phyloP scores from a whole-genome alignment of 2,329 filamentous ascomycete genomes.

The Lecanicillium sp. region DNA sequence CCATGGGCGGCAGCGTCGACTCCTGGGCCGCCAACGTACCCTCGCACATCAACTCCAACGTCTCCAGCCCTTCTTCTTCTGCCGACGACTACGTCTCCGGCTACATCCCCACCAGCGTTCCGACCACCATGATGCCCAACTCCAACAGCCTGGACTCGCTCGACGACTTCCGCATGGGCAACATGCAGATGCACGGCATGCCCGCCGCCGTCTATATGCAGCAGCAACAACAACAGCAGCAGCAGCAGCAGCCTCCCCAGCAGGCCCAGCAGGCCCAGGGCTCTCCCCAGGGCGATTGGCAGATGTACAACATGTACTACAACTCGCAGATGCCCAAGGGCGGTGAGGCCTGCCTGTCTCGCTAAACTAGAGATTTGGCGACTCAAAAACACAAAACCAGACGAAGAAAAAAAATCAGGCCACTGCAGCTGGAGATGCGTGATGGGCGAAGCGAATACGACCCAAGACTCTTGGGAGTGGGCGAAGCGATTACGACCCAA shows the following conservation, averaged over 20 bases:
- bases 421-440: background rate
- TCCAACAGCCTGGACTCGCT: constrained; percentile 25
- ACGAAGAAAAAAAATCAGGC: background rate
- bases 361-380: background rate
- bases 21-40: constrained; percentile 40
- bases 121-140: constrained; percentile 36
- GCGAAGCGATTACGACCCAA: no score
- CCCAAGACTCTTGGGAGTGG: no score
- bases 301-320: constrained; percentile 31
- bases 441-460: no score
- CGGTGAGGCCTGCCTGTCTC: constrained; percentile 7
- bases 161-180: constrained; percentile 26
- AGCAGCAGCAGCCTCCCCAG: constrained; percentile 14
- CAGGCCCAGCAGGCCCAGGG: no score
- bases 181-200: constrained; percentile 12
- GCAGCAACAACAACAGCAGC: constrained; percentile 21
- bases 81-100: constrained; percentile 40
- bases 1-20: constrained; percentile 36
- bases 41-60: constrained; percentile 40
- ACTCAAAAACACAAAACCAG: background rate
- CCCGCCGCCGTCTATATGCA: constrained; percentile 15
- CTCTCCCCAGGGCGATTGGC: constrained; percentile 19
- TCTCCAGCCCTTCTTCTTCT: constrained; percentile 47
- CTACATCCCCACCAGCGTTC: constrained; percentile 46
- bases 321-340: constrained; percentile 10